These are phyloP conservation scores for Hexamita inflata DNA, from an alignment of 208 protist species.

Conservation along the genomic window DNA sequence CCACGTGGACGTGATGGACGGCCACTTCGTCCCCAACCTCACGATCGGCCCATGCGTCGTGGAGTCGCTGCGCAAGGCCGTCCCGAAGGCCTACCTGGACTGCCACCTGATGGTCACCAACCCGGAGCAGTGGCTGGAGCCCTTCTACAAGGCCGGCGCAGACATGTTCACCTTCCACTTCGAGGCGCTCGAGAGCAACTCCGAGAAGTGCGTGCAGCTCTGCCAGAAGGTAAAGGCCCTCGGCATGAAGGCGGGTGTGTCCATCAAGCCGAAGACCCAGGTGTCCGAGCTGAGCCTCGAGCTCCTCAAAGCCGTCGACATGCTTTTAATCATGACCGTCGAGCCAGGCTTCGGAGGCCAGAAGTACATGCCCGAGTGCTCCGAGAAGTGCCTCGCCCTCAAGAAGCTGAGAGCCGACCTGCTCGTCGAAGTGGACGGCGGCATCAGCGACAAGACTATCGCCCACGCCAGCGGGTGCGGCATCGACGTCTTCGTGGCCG, in stretches of 20 bases:
- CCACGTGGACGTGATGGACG: conserved; percentile 54
- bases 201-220: conserved; percentile 49
- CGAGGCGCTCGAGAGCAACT: conserved; percentile 54
- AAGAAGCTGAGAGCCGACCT: conserved; percentile 61
- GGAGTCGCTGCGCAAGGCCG: conserved; percentile 32
- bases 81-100: conserved; percentile 43
- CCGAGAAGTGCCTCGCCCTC: conserved; percentile 77
- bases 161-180: conserved; percentile 76
- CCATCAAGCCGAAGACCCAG: conserved; percentile 66
- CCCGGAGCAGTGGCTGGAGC: conserved; percentile 56
- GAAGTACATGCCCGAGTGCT: conserved; percentile 82
- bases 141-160: conserved; percentile 65
- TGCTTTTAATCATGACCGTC: conserved; percentile 74
- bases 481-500: conserved; percentile 92
- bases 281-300: conserved; percentile 46
- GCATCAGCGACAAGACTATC: conserved; percentile 74
- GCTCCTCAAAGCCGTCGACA: conserved; percentile 59
- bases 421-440: conserved; percentile 94
- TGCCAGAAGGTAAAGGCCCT: conserved; percentile 51
- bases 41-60: conserved; percentile 51
- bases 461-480: conserved; percentile 69
- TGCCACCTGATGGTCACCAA: conserved; percentile 54
- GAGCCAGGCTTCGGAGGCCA: conserved; percentile 97
- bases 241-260: conserved; percentile 70
- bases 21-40: conserved; percentile 56